Evolutionary conservation across 1,284 basidiomycete genomes (phyloP).

Genomic region (Tylopilus sp.): DNA sequence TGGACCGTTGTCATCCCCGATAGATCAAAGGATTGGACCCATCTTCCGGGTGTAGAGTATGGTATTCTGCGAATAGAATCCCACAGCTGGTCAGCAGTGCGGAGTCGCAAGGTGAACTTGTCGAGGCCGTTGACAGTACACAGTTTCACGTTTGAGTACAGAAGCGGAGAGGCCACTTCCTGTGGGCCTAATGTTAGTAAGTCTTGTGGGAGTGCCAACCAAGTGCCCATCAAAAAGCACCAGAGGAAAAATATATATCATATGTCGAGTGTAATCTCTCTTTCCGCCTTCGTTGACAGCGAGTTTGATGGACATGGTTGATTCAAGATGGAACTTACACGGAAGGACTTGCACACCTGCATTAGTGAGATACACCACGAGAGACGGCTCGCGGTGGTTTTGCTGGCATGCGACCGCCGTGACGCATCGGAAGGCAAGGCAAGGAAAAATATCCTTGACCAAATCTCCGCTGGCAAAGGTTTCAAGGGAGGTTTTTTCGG

Average conservation of each 20-base stretch:
- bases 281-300: neutral
- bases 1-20: conserved; percentile 53
- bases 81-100: conserved; percentile 72
- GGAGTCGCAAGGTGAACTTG: conserved; percentile 55
- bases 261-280: neutral
- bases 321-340: conserved; percentile 47
- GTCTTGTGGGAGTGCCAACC: neutral
- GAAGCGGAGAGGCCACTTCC: conserved; percentile 66
- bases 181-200: conserved; percentile 36
- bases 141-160: conserved; percentile 62
- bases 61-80: conserved; percentile 82
- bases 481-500: conserved; percentile 50
- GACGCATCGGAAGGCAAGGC: conserved; percentile 37
- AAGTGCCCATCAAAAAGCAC: conserved; percentile 1
- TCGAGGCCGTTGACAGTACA: conserved; percentile 49
- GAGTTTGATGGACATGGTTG: conserved; percentile 3
- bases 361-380: conserved; percentile 44
- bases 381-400: conserved; percentile 17
- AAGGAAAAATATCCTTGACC: conserved; percentile 60
- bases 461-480: conserved; percentile 68
- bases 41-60: conserved; percentile 80
- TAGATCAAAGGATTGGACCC: conserved; percentile 74
- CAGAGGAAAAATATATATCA: neutral
- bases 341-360: conserved; percentile 69
- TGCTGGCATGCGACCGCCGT: conserved; percentile 16